Percentiles rank a stretch among this genome's conserved stretches.
These are phyloP conservation scores for Magnolia officinalis DNA, from an alignment of 164 flowering plant genomes.

Conservation along the genomic window DNA sequence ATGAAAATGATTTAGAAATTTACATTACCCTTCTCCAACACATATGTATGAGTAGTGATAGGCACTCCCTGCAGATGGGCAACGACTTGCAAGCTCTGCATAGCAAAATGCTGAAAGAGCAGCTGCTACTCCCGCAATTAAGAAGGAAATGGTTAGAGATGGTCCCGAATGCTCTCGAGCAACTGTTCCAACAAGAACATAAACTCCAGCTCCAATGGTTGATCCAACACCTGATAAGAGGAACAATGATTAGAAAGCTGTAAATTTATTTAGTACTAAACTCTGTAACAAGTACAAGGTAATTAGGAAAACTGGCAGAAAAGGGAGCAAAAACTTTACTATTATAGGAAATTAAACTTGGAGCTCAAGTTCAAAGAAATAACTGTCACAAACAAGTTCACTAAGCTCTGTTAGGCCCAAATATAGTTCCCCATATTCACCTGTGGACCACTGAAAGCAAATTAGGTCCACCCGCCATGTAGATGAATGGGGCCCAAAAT, in stretches of 20 bases:
- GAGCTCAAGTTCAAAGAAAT: too few species aligned
- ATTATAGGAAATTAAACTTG: too few species aligned
- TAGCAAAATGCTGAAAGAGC: conserved; percentile 97
- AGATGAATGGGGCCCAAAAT: too few species aligned
- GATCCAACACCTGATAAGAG: conserved; percentile 77
- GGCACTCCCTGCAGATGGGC: conserved; percentile 99
- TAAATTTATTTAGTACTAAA: background rate
- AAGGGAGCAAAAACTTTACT: too few species aligned
- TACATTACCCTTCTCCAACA: conserved; percentile 84
- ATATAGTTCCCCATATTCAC: too few species aligned
- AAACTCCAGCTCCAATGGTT: conserved; percentile 95
- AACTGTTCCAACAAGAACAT: conserved; percentile 88
- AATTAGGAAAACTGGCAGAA: too few species aligned
- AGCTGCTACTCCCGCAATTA: conserved; percentile 93
- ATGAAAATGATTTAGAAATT: background rate
- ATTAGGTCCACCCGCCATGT: too few species aligned
- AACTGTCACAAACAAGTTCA: background rate
- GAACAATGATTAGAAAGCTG: background rate
- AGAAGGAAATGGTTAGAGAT: conserved; percentile 78
- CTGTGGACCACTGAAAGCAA: too few species aligned
- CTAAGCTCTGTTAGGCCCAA: background rate
- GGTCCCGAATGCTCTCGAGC: conserved; percentile 96
- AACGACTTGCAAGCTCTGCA: conserved; percentile 96
- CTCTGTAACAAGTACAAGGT: too few species aligned
- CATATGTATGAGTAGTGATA: conserved; percentile 97